Base-by-base conservation (phyloP, 1,284 basidiomycete genomes). In the Prillingera fragicola region DNA sequence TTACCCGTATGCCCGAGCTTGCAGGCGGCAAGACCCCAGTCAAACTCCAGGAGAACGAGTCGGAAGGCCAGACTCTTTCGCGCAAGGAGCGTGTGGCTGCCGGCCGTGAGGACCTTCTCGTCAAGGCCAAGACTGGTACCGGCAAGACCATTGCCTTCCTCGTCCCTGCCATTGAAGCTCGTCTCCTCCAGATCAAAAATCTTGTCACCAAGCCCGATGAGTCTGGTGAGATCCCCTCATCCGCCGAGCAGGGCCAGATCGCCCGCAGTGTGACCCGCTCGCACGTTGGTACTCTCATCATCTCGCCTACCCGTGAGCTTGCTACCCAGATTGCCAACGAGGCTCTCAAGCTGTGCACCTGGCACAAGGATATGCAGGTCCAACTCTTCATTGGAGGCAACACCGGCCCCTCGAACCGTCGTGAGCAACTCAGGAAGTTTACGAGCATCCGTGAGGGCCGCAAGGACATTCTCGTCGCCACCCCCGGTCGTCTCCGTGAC, bases 281-380 rank as follows among this genome's bases (percentile, higher is more conserved):
- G 9, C 72, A 77, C 21, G 82, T 82, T 33, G 90, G 92, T 6
- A 75, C 84, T 0, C 78, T 98, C 15, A 79, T 98, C 63, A 82
- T 98, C 65, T 89, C 84, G 27, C 94, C 95, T 3, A 98, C 94
- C 0, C 82, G 95, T 49, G 94, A 98, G 66, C 76, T 95, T 39
- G 94, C 94, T 1, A 85, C 84, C 2, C 92, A 96, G 70, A 97
- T 97, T 55, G 90, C 90, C 12, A 81, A 79, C 28, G 90, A 96
- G 67, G 87, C 88, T 1, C 62, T 78, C 28, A 82, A 81, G 62
- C 74, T 92, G 18, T 79, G 81, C 2, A 64, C 72, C 1, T 80
- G 86, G 65, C 79, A 87, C 54, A 70, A 74, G 12, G 79, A 77
- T 19, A 80, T 87, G 55, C 76, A 82, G 47, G 85, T 90, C 13